Conservation (phyloP, 2,329 filamentous ascomycete genomes). For the Graphiopsis chlorocephala region DNA sequence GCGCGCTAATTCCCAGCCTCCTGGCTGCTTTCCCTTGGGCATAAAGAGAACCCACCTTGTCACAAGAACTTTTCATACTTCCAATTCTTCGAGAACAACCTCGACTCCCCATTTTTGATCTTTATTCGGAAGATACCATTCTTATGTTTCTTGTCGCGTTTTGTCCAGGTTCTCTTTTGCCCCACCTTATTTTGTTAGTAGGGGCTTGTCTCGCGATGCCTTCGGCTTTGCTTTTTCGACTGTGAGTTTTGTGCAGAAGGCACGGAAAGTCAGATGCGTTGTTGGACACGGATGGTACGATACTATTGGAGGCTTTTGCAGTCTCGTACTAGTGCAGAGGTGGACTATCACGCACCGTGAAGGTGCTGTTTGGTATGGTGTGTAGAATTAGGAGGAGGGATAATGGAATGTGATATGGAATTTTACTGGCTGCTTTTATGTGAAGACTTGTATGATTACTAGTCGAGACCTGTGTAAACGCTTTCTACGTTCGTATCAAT, state of each 20-base stretch:
- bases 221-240: not conserved
- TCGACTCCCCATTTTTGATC: slow-evolving; percentile 6
- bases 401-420: not conserved
- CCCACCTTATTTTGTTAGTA: not conserved
- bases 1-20: slow-evolving; percentile 30
- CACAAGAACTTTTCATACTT: not conserved
- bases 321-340: not conserved
- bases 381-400: not conserved
- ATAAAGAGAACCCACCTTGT: not conserved
- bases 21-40: slow-evolving; percentile 25
- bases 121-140: slow-evolving; percentile 20
- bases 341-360: not conserved
- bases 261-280: not conserved
- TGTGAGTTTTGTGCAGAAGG: not conserved
- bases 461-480: not conserved
- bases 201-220: not conserved
- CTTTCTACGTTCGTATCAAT: not conserved
- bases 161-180: not conserved
- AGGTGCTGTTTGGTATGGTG: not conserved
- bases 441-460: not conserved
- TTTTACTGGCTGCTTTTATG: not conserved
- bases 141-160: not conserved
- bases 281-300: not conserved
- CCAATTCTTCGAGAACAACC: not conserved
- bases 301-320: not conserved